Evolutionary conservation across 345 rosid species (phyloP).

Genomic region (Psidium guajava): DNA sequence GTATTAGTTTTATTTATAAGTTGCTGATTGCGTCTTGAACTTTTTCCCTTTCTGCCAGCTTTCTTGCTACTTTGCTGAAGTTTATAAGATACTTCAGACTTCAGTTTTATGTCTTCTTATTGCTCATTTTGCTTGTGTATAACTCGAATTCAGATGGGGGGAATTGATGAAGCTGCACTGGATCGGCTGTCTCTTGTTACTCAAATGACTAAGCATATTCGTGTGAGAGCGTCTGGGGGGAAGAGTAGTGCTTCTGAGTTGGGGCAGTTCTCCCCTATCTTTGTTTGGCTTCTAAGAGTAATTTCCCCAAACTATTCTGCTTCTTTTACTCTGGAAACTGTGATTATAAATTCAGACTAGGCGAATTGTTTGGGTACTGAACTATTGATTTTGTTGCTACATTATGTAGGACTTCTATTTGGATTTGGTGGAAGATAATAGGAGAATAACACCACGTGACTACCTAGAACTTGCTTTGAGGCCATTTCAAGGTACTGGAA

Average conservation of each 20-base stretch:
- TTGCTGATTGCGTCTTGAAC: not conserved
- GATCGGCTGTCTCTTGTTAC: conserved; percentile 97
- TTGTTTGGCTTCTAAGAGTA: conserved; percentile 99
- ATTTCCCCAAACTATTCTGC: not conserved
- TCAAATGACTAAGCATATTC: conserved; percentile 94
- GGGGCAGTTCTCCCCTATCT: conserved; percentile 91
- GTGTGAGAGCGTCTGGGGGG: conserved; percentile 87
- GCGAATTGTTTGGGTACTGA: not conserved
- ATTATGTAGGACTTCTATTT: conserved; percentile 75
- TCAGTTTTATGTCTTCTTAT: not conserved
- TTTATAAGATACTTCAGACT: not conserved
- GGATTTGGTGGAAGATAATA: conserved; percentile 76
- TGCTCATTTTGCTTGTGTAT: not conserved
- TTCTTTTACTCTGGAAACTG: not conserved
- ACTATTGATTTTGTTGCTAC: not conserved
- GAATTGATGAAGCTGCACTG: conserved; percentile 92
- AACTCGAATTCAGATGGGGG: conserved; percentile 60
- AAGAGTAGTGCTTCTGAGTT: conserved; percentile 67
- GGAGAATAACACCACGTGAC: conserved; percentile 86
- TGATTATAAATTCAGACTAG: not conserved
- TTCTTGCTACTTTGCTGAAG: not conserved
- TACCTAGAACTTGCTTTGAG: conserved; percentile 87
- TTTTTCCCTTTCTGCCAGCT: not conserved
- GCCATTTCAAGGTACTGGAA: conserved; percentile 74
- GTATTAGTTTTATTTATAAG: not conserved